Conservation (phyloP, 179 eudicot genomes). For the Spergularia azorica region DNA sequence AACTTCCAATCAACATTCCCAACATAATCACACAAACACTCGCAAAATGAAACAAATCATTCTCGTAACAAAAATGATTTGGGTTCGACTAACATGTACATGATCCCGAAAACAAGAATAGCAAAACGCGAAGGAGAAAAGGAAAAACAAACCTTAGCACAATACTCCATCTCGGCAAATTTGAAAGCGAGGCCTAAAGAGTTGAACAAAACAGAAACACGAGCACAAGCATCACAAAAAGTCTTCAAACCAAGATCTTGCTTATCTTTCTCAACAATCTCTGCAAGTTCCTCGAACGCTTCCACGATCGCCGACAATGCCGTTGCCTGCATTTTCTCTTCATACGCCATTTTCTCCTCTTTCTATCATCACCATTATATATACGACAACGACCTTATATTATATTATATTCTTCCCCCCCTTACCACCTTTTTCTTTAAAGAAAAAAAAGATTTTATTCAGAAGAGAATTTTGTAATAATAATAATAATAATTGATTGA, state of each 20-base stretch:
- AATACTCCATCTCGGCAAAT: constrained; percentile 87
- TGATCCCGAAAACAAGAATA: not conserved
- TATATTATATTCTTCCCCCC: not conserved
- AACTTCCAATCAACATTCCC: too few relatives aligned
- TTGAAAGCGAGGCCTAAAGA: constrained; percentile 94
- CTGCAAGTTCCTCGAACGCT: constrained; percentile 75
- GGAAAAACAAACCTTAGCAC: constrained; percentile 55
- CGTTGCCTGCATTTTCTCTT: constrained; percentile 33
- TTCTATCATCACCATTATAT: constrained; percentile 5
- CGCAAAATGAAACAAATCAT: too few relatives aligned
- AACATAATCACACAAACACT: too few relatives aligned
- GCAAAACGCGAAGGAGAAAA: too few relatives aligned
- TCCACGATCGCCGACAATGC: constrained; percentile 62
- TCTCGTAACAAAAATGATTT: not conserved
- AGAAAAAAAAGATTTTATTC: too few relatives aligned
- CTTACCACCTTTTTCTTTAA: too few relatives aligned
- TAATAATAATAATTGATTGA: not conserved
- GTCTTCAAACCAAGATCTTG: constrained; percentile 56
- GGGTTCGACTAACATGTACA: not conserved
- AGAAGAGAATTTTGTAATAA: too few relatives aligned
- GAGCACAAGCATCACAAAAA: constrained; percentile 79
- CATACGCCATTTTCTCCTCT: constrained; percentile 29
- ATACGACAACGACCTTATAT: too few relatives aligned
- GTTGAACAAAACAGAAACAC: constrained; percentile 78
- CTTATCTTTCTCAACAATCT: constrained; percentile 27